Evolutionary conservation across 768 basidiomycete species (phyloP), one percentile per base, ranked within the genome.

Genomic region (Sporobolomyces phaffii): DNA sequence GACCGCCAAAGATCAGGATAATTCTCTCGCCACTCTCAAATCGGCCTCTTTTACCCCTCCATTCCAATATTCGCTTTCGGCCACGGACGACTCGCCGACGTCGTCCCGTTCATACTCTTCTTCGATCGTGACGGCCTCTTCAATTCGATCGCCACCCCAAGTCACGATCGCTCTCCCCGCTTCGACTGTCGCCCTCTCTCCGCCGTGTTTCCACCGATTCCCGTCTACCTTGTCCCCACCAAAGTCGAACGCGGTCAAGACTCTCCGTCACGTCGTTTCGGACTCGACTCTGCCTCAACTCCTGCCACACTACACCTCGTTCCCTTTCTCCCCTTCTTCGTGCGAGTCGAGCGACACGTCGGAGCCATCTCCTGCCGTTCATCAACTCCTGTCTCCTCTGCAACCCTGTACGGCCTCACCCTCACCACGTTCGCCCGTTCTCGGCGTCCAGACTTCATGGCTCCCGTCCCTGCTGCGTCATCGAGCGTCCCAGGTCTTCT

Each of bases 81-180:
- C 51, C 11, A 54, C 38, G 34, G 52, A 54, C 14, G 52, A 54
- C n/a, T 44, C 49, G 3, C 34, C 64, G 6, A 18, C n/a, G 1
- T 40, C 33, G 18, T 38, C 29, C 10, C 49, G 63, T 17, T 64
- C 63, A 13, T 65, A 65, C 34, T 65, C 64, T 31, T 65, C 64
- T 0, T 59, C 57, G 18, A 41, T 65, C 26, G 59, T 43, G 14
- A 56, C 54, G 4, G 40, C 54, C 6, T 56, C 54, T 8, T 56
- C 54, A 18, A 43, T 43, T 20, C 58, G 51, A 3, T 60, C 57
- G 8, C 41, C 40, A 29, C 31, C 57, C 45, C 57, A n/a, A 47
- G 57, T 49, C 48, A 50, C 29, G 60, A 59, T 36, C 58, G 50
- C 33, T 22, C 50, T 22, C 26, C 29, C 60, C 22, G 7, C 0